Evolutionary conservation across 106 monocot genomes (phyloP).

Genomic region (Dendrobium officinale): DNA sequence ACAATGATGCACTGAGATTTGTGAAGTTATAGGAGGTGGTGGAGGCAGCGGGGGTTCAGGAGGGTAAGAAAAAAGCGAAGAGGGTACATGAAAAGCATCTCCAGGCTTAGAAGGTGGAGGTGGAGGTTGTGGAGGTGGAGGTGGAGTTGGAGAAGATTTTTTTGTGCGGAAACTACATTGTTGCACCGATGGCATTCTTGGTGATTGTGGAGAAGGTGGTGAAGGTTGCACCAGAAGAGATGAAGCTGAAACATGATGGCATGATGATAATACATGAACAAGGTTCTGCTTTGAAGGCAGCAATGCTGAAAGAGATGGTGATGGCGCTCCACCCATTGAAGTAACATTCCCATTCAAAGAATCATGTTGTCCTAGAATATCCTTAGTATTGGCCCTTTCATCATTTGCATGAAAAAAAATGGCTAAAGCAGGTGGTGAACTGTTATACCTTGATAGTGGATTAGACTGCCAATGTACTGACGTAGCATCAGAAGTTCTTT

Average conservation of each 20-base stretch:
- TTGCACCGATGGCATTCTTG: neutral
- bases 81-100: neutral
- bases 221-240: neutral
- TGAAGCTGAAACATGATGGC: neutral
- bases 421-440: conserved; percentile 70
- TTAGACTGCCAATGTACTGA: conserved; percentile 51
- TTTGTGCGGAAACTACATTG: neutral
- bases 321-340: neutral
- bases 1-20: neutral
- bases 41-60: neutral
- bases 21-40: neutral
- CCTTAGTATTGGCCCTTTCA: conserved; percentile 6
- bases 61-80: neutral
- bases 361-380: neutral
- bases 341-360: neutral
- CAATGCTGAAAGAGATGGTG: neutral
- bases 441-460: conserved; percentile 83
- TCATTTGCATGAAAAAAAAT: conserved; percentile 26
- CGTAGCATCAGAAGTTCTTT: conserved; percentile 52
- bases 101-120: neutral
- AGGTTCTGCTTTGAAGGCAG: neutral
- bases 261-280: neutral
- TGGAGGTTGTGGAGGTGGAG: neutral
- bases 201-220: neutral
- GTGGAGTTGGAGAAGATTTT: neutral